These are phyloP conservation scores for Papiliotrema laurentii DNA, from an alignment of 1,284 basidiomycete genomes.

Conservation along the genomic window DNA sequence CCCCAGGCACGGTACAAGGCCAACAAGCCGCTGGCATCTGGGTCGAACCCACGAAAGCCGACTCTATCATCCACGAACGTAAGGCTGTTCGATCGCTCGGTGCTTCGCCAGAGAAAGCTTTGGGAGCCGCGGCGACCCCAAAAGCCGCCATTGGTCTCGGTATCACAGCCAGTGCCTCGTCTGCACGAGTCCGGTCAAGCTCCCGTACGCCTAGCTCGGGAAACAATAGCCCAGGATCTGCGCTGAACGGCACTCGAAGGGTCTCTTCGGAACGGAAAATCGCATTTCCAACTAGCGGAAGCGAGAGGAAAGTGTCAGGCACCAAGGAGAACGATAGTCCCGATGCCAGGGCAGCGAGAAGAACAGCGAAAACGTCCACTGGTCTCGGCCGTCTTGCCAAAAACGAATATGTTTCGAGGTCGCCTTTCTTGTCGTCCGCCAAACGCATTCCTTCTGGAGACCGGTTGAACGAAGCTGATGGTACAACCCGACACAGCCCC, in stretches of 20 bases:
- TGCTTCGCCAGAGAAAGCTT: slow-evolving; percentile 26
- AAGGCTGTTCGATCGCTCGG: slow-evolving; percentile 24
- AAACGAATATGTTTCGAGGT: slow-evolving; percentile 74
- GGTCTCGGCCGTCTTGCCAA: slow-evolving; percentile 68
- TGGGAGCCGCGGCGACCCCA: slow-evolving; percentile 32
- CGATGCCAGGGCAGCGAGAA: slow-evolving; percentile 51
- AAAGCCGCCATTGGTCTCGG: slow-evolving; percentile 41
- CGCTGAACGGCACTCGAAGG: slow-evolving; percentile 31
- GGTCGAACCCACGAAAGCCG: slow-evolving; percentile 10
- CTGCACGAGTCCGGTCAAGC: slow-evolving; percentile 8
- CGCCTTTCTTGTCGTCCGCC: slow-evolving; percentile 65
- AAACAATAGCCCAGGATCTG: slow-evolving; percentile 10
- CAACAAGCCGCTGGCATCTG: slow-evolving; percentile 20
- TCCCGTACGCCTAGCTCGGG: slow-evolving; percentile 10
- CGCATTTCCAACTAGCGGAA: slow-evolving; percentile 14
- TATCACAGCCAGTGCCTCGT: slow-evolving; percentile 11
- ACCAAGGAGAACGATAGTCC: slow-evolving; percentile 63
- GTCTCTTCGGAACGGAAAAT: slow-evolving; percentile 35
- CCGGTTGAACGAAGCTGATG: slow-evolving; percentile 7
- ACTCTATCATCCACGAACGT: slow-evolving; percentile 37
- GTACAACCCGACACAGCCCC: slow-evolving; percentile 13
- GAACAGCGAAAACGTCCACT: slow-evolving; percentile 66
- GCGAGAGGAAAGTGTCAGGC: slow-evolving; percentile 41
- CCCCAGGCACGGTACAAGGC: slow-evolving; percentile 32
- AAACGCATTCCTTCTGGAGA: slow-evolving; percentile 22